Percentiles rank a stretch among this genome's conserved stretches.
phyloP scores from a whole-genome alignment of 768 basidiomycete species.

The Leccinum fibrillosum region DNA sequence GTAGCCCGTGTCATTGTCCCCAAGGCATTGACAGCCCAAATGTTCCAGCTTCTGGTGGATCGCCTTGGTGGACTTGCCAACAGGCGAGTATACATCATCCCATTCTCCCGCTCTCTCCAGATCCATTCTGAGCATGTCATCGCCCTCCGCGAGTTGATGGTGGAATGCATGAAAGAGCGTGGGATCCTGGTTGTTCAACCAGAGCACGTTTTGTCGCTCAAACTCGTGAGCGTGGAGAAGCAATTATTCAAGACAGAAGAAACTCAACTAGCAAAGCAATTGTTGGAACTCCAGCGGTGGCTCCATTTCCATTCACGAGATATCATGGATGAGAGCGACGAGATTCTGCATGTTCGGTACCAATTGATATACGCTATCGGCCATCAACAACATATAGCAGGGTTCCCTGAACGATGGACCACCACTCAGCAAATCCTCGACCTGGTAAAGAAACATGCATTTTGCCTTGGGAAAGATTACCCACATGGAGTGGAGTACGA shows the following conservation, averaged over 20 bases:
- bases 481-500: constrained; percentile 20
- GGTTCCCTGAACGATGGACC: constrained; percentile 34
- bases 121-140: constrained; percentile 15
- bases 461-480: constrained; percentile 2
- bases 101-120: constrained; percentile 43
- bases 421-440: constrained; percentile 30
- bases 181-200: constrained; percentile 52
- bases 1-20: constrained; percentile 49
- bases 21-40: constrained; percentile 45
- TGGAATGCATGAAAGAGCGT: constrained; percentile 35
- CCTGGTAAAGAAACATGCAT: constrained; percentile 20
- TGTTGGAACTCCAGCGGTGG: constrained; percentile 30
- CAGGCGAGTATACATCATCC: constrained; percentile 46
- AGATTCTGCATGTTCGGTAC: constrained; percentile 33
- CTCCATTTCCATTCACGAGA: constrained; percentile 25
- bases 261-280: neutral
- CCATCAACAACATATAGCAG: constrained; percentile 24
- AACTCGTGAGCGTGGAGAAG: constrained; percentile 43
- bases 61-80: constrained; percentile 44
- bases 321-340: constrained; percentile 32
- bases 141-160: constrained; percentile 31
- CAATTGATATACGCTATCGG: constrained; percentile 39
- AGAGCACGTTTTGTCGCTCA: constrained; percentile 51
- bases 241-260: constrained; percentile 10
- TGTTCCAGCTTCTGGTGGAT: constrained; percentile 46